These are phyloP conservation scores for Saccharomycopsis crataegensis DNA, from an alignment of 1,139 yeast species.

Conservation along the genomic window DNA sequence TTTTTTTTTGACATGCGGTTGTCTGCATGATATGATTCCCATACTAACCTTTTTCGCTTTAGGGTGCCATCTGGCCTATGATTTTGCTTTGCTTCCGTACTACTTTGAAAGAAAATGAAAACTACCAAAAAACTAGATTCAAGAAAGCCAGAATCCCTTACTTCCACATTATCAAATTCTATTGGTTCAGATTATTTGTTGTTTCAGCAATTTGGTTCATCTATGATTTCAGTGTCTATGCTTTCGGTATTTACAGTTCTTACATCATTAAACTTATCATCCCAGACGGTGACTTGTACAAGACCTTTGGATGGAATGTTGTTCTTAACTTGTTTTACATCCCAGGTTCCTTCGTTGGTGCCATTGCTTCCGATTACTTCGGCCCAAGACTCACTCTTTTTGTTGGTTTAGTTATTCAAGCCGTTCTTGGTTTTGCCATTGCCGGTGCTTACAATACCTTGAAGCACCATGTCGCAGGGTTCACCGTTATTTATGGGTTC, in stretches of 20 bases:
- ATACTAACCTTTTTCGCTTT: background rate
- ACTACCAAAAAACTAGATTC: slow-evolving; percentile 65
- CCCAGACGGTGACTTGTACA: slow-evolving; percentile 56
- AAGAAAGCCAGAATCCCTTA: slow-evolving; percentile 61
- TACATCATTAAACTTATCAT: slow-evolving; percentile 54
- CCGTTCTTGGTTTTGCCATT: slow-evolving; percentile 78
- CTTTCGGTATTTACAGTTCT: slow-evolving; percentile 79
- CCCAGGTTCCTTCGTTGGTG: slow-evolving; percentile 87
- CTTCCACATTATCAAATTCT: slow-evolving; percentile 62
- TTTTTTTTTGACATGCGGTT: background rate
- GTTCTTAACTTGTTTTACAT: slow-evolving; percentile 81
- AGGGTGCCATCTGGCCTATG: slow-evolving; percentile 84
- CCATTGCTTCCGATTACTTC: slow-evolving; percentile 68
- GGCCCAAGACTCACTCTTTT: slow-evolving; percentile 81
- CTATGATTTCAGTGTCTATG: slow-evolving; percentile 81
- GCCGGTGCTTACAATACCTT: slow-evolving; percentile 59
- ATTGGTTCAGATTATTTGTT: slow-evolving; percentile 71
- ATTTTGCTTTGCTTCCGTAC: slow-evolving; percentile 70
- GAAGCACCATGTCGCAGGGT: slow-evolving; percentile 59
- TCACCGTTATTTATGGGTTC: slow-evolving; percentile 80
- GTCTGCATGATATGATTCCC: background rate
- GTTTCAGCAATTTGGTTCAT: slow-evolving; percentile 83
- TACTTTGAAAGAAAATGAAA: slow-evolving; percentile 64
- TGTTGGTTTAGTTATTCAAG: slow-evolving; percentile 65
- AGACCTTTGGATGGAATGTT: slow-evolving; percentile 88